Evolutionary conservation across 163 green algal species (phyloP), one percentile per base, ranked within the genome.

Genomic region (Scenedesmus sp.): DNA sequence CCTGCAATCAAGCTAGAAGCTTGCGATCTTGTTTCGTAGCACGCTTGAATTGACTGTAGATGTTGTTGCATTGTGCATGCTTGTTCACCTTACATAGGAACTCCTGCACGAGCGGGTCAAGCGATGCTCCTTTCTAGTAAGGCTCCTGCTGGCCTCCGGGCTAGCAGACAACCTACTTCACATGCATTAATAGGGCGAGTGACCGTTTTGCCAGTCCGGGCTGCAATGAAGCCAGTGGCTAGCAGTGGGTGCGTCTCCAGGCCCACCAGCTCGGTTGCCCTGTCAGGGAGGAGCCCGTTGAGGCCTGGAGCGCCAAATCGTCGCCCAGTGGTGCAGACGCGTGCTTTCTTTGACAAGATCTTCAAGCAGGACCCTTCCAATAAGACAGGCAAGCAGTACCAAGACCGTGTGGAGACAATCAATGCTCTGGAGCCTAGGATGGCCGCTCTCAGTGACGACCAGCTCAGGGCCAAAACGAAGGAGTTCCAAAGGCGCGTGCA

Each of bases 401-500:
- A 96, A 65, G 53, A 92, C 7, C 90, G 91, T 33, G 97, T 99
- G 70, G 95, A 98, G 79, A 61, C 93, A 35, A 97, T 99, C 89
- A 98, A 97, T 91, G 94, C 93, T 2, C 93, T 99, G 90, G 97
- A 98, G 93, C 93, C 95, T 6, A 43, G 89, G 18, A 97, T 98
- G 89, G 81, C 97, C 91, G 51, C 83, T 18, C 94, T 99, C 13
- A 95, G 80, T n/a, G 97, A 99, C 85, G 97, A 98, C 5, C 82
- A 99, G 91, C 95, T 99, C 59, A 93, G 96, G 6, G 94, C 78
- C 7, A 98, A 98, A 93, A 99, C 98, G 3, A 44, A 91, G 46
- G 95, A 98, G 83, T 96, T 99, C 40, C 94, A 97, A 85, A 37
- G 93, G 80, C 89, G 95, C 4, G 94, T 96, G 1, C 46, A 90